Evolutionary conservation across 2,329 filamentous ascomycete species (phyloP).

Genomic region (Fusarium algeriense): DNA sequence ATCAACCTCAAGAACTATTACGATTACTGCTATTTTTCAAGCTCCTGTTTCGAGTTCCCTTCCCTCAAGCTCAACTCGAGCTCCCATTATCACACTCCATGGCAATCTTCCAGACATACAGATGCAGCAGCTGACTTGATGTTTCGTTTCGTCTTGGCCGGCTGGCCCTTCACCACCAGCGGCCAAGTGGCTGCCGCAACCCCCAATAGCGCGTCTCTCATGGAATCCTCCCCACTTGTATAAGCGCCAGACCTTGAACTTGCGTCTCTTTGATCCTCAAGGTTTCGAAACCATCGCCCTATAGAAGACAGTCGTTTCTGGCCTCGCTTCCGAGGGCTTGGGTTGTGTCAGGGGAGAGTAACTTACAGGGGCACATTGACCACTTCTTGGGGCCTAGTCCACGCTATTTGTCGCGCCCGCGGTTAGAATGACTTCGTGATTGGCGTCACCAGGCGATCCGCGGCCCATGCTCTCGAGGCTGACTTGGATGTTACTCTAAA

Average conservation of each 20-base stretch:
- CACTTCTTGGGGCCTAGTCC: constrained; percentile 16
- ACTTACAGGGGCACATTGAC: background rate
- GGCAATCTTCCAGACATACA: constrained; percentile 1
- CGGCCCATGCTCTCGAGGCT: constrained; percentile 31
- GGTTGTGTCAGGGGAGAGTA: constrained; percentile 19
- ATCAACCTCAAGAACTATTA: background rate
- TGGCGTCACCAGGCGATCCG: constrained; percentile 43
- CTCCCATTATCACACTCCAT: constrained; percentile 14
- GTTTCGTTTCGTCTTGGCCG: constrained; percentile 21
- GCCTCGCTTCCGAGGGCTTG: constrained; percentile 41
- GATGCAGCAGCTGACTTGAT: background rate
- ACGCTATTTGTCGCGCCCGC: constrained; percentile 43
- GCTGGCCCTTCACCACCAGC: constrained; percentile 16
- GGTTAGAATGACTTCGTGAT: constrained; percentile 44
- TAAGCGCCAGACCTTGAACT: constrained; percentile 43
- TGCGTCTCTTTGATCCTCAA: constrained; percentile 20
- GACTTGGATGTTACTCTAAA: constrained; percentile 36
- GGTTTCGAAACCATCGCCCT: constrained; percentile 15
- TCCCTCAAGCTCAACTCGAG: background rate
- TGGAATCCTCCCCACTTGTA: constrained; percentile 35
- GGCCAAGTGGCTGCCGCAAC: constrained; percentile 42
- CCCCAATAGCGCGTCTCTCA: constrained; percentile 39
- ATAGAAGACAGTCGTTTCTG: constrained; percentile 16
- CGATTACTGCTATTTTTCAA: background rate
- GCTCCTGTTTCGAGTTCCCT: background rate